Percentiles rank a stretch among this genome's conserved stretches.
Conservation (phyloP, 257 asterid genomes). For the Salvia splendens region DNA sequence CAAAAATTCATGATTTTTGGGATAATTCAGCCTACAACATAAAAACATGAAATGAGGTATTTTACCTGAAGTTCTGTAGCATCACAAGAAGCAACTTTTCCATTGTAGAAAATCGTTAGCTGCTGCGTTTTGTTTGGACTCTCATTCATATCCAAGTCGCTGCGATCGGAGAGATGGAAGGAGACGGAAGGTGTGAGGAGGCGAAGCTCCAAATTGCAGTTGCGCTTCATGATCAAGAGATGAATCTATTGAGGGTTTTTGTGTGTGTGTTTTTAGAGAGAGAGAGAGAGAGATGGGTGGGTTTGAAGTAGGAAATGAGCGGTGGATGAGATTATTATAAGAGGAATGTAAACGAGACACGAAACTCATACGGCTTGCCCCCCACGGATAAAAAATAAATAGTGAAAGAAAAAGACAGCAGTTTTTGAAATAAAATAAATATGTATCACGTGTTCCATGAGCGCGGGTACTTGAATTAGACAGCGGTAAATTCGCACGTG, state of each 20-base stretch:
- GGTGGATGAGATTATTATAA: background rate
- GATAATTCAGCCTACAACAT: too few relatives aligned
- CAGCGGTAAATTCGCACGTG: conserved; percentile 20
- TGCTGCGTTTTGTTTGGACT: conserved; percentile 34
- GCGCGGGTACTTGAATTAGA: background rate
- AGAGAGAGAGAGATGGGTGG: background rate
- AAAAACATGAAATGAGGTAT: too few relatives aligned
- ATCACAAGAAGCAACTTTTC: conserved; percentile 47
- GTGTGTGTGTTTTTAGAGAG: background rate
- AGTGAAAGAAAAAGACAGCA: background rate
- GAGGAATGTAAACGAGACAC: conserved; percentile 34
- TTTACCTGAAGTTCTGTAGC: conserved; percentile 52
- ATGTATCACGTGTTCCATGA: conserved; percentile 41
- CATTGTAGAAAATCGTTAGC: conserved; percentile 59
- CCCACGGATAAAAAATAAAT: background rate
- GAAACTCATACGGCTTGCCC: conserved; percentile 30
- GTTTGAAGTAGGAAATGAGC: conserved; percentile 5
- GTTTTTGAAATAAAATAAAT: conserved; percentile 17
- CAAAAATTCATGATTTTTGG: too few relatives aligned
- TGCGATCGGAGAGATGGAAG: too few relatives aligned
- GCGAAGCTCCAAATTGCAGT: conserved; percentile 56
- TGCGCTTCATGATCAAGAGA: conserved; percentile 42
- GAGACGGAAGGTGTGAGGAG: conserved; percentile 42
- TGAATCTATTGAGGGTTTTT: background rate
- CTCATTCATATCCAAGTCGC: conserved; percentile 17